Evolutionary conservation across 257 asterid species (phyloP).

Genomic region (Paulownia fortunei): DNA sequence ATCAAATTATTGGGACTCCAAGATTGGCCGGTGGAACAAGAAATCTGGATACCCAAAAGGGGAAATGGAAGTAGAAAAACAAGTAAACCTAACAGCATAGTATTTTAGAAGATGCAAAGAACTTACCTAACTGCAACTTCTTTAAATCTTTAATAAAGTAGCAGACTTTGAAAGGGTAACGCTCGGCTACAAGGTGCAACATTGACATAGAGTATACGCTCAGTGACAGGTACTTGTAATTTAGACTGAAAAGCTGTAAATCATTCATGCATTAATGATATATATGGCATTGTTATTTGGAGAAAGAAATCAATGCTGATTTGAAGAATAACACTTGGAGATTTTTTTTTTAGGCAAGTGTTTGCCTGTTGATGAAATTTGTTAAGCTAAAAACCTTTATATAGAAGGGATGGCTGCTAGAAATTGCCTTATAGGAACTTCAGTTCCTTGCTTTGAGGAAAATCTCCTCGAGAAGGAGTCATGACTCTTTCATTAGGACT

Average conservation of each 20-base stretch:
- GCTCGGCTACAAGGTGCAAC: neutral
- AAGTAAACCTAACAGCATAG: constrained; percentile 12
- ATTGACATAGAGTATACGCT: too few species aligned
- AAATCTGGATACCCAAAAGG: constrained; percentile 8
- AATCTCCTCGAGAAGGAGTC: too few species aligned
- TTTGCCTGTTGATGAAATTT: neutral
- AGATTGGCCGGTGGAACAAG: constrained; percentile 33
- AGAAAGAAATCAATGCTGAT: constrained; percentile 5
- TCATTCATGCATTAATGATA: constrained; percentile 14
- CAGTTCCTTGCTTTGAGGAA: neutral
- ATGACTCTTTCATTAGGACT: neutral
- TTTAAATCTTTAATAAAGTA: too few species aligned
- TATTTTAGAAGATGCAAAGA: constrained; percentile 10
- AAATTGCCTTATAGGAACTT: neutral
- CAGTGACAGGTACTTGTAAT: constrained; percentile 10
- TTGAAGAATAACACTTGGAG: constrained; percentile 28
- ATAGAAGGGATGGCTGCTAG: neutral
- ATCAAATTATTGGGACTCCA: constrained; percentile 16
- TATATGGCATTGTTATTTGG: constrained; percentile 5
- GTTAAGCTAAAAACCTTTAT: neutral
- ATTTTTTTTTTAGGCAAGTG: neutral
- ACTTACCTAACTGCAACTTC: too few species aligned
- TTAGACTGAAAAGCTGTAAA: neutral
- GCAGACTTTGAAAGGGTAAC: neutral
- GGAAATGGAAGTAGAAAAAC: neutral